phyloP scores from a whole-genome alignment of 495 filamentous ascomycete genomes.

The Tuber indicum region DNA sequence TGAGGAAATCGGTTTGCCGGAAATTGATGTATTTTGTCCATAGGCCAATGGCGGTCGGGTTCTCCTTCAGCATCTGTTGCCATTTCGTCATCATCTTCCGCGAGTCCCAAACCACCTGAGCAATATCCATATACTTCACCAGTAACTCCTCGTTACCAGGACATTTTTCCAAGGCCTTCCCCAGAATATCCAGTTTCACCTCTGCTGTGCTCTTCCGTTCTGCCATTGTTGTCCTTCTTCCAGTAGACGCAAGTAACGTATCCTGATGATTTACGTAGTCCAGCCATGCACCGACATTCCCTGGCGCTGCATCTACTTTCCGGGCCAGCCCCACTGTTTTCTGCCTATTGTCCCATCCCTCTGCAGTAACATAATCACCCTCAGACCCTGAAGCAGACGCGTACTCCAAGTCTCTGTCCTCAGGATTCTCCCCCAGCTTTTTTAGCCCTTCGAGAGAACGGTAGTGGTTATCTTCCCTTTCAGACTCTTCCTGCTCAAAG shows the following conservation, averaged over 20 bases:
- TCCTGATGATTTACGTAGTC: slow-evolving; percentile 70
- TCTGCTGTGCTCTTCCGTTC: slow-evolving; percentile 65
- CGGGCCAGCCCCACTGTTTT: slow-evolving; percentile 55
- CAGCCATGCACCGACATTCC: slow-evolving; percentile 67
- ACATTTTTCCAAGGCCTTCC: slow-evolving; percentile 61
- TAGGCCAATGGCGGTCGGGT: slow-evolving; percentile 55
- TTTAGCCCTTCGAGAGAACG: slow-evolving; percentile 64
- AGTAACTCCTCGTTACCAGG: slow-evolving; percentile 53
- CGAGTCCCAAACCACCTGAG: slow-evolving; percentile 62
- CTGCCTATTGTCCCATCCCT: slow-evolving; percentile 45
- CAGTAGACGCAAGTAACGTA: slow-evolving; percentile 49
- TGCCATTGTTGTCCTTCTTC: slow-evolving; percentile 50
- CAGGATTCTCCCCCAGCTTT: slow-evolving; percentile 46
- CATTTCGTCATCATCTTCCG: slow-evolving; percentile 59
- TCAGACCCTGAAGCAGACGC: slow-evolving; percentile 49
- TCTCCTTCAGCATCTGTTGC: slow-evolving; percentile 54
- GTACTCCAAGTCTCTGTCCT: slow-evolving; percentile 52
- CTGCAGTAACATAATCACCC: slow-evolving; percentile 42
- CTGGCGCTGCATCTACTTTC: slow-evolving; percentile 55
- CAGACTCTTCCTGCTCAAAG: slow-evolving; percentile 33
- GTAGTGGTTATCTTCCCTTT: slow-evolving; percentile 55
- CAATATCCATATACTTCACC: slow-evolving; percentile 64
- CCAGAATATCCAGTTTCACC: slow-evolving; percentile 72
- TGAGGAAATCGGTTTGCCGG: slow-evolving; percentile 59
- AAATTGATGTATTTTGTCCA: slow-evolving; percentile 74